A percentile compares a stretch with the other conserved stretches of the same genome.
Evolutionary conservation across 108 stramenopile species (phyloP).

Genomic region (Cylindrotheca fusiformis): DNA sequence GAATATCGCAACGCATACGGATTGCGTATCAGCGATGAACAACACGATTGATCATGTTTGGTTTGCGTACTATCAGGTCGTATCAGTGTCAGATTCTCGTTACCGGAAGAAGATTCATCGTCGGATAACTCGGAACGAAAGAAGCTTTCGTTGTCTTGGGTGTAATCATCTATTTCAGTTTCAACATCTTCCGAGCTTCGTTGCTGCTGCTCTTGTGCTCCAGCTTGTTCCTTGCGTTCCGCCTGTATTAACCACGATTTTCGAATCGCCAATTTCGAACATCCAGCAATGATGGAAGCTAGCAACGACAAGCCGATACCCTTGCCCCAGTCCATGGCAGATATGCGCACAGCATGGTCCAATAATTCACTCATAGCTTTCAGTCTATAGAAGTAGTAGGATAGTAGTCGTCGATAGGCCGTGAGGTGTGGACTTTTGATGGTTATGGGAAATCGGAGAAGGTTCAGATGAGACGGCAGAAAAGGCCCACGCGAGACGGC

Average conservation of each 20-base stretch:
- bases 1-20: constrained; percentile 19
- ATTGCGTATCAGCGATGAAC: too few species aligned
- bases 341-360: too few species aligned
- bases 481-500: too few species aligned
- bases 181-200: not conserved
- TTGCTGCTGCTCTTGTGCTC: not conserved
- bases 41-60: not conserved
- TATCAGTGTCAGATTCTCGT: not conserved
- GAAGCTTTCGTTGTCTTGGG: not conserved
- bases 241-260: constrained; percentile 60
- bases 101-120: not conserved
- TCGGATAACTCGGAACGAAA: too few species aligned
- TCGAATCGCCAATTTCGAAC: constrained; percentile 78
- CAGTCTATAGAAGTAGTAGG: too few species aligned
- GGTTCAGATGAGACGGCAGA: too few species aligned
- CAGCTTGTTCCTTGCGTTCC: constrained; percentile 10
- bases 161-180: not conserved
- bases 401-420: too few species aligned
- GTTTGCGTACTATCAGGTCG: not conserved
- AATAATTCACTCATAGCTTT: too few species aligned
- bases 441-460: too few species aligned
- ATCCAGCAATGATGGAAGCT: constrained; percentile 75
- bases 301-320: constrained; percentile 68
- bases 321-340: constrained; percentile 65
- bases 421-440: too few species aligned